A percentile compares a stretch with the other conserved stretches of the same genome.
These are phyloP conservation scores for Colletotrichum sp. DNA, from an alignment of 2,329 filamentous ascomycete species.

Conservation along the genomic window DNA sequence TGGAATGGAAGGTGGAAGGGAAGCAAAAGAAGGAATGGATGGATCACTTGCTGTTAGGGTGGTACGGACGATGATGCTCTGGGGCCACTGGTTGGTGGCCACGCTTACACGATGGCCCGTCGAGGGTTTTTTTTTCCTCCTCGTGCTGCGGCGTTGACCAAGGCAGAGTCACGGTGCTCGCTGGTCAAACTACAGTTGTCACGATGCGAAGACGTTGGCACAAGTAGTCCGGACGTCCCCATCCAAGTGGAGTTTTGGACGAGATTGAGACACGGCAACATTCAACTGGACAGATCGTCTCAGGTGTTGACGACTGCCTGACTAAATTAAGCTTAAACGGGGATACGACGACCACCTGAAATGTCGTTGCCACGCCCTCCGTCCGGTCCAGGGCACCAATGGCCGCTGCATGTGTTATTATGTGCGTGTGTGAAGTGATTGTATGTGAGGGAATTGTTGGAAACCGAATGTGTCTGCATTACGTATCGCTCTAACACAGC, in stretches of 20 bases:
- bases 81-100: not conserved
- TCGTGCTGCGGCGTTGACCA: not conserved
- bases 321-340: conserved; percentile 19
- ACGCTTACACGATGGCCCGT: not conserved
- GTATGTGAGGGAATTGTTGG: not conserved
- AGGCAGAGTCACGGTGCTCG: not conserved
- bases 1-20: not conserved
- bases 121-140: not conserved
- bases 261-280: not conserved
- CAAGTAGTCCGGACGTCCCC: not conserved
- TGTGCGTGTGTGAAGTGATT: not conserved
- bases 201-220: not conserved
- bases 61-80: not conserved
- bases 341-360: not conserved
- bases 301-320: not conserved
- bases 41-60: not conserved
- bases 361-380: not conserved
- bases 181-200: not conserved
- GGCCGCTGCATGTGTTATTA: not conserved
- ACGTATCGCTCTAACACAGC: not conserved
- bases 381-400: not conserved
- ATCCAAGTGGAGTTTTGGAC: not conserved
- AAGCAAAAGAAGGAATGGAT: not conserved
- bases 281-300: conserved; percentile 7
- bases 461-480: not conserved